Conservation (phyloP, 1,139 yeast genomes). For the Scheffersomyces insectosa region DNA sequence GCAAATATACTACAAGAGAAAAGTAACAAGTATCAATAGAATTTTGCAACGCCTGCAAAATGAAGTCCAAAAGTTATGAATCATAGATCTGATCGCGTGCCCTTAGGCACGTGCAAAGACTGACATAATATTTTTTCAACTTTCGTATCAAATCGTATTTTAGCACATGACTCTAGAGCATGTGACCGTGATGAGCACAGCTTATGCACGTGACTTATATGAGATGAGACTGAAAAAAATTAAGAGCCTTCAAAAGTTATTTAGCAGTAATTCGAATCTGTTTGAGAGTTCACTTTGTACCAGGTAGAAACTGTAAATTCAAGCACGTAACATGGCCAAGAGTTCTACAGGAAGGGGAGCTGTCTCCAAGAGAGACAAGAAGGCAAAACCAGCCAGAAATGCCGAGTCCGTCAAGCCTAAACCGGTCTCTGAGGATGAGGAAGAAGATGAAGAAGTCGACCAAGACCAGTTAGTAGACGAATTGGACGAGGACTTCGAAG, state of each 20-base stretch:
- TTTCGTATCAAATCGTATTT: too few relatives aligned
- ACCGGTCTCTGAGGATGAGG: conserved; percentile 2
- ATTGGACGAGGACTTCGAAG: conserved; percentile 54
- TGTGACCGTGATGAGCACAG: too few relatives aligned
- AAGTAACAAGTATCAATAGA: background rate
- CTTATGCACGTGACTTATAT: conserved; percentile 7
- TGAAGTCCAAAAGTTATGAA: background rate
- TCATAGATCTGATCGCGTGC: background rate
- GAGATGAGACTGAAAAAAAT: conserved; percentile 23
- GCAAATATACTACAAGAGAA: background rate
- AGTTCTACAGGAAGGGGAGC: too few relatives aligned
- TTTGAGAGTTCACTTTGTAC: too few relatives aligned
- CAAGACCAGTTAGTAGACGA: conserved; percentile 49
- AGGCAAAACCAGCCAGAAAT: background rate
- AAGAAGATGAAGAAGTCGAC: conserved; percentile 16
- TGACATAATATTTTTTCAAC: too few relatives aligned
- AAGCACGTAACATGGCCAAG: too few relatives aligned
- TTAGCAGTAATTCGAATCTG: too few relatives aligned
- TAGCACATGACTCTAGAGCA: too few relatives aligned
- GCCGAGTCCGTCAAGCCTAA: conserved; percentile 1
- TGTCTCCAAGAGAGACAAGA: conserved; percentile 5
- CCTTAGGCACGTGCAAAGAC: too few relatives aligned
- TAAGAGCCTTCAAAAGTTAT: background rate
- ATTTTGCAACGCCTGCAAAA: background rate
- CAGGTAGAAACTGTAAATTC: too few relatives aligned